Conservation (phyloP, 1,284 basidiomycete genomes). For the Somion occarium region DNA sequence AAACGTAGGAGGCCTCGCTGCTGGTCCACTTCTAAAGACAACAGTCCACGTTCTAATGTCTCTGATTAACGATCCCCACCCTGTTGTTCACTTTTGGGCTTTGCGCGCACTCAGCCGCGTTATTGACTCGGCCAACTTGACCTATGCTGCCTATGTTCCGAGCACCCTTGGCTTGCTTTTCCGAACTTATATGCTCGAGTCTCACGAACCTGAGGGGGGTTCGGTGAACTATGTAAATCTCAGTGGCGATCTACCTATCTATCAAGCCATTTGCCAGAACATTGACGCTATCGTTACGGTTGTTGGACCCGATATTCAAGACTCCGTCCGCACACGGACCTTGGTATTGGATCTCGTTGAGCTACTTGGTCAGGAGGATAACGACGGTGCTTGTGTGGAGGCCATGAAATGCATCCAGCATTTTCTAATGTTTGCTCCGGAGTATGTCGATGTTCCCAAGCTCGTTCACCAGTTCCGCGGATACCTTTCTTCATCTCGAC, state of each 20-base stretch:
- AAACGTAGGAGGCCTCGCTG: slow-evolving; percentile 90
- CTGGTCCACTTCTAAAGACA: slow-evolving; percentile 92
- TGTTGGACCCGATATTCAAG: slow-evolving; percentile 93
- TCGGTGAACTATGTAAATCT: slow-evolving; percentile 80
- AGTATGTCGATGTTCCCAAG: slow-evolving; percentile 75
- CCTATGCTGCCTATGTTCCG: slow-evolving; percentile 87
- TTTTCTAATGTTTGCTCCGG: slow-evolving; percentile 92
- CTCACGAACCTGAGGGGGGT: slow-evolving; percentile 94
- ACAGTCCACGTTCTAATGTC: slow-evolving; percentile 96
- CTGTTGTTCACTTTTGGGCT: slow-evolving; percentile 93
- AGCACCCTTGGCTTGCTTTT: slow-evolving; percentile 89
- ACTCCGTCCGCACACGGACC: slow-evolving; percentile 76
- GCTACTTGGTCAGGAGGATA: slow-evolving; percentile 82
- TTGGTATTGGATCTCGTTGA: slow-evolving; percentile 84
- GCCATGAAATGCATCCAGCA: slow-evolving; percentile 96
- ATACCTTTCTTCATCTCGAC: slow-evolving; percentile 73
- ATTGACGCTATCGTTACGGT: slow-evolving; percentile 93
- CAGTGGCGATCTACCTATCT: slow-evolving; percentile 87
- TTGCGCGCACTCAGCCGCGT: slow-evolving; percentile 84
- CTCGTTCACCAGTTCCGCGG: slow-evolving; percentile 73
- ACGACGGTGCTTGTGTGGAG: slow-evolving; percentile 88
- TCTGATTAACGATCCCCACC: slow-evolving; percentile 93
- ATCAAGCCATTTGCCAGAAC: slow-evolving; percentile 88
- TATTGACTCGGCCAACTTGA: slow-evolving; percentile 88
- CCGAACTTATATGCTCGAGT: slow-evolving; percentile 87